These are phyloP conservation scores for Porphyrellus cyaneotinctus DNA, from an alignment of 768 basidiomycete genomes.

Conservation along the genomic window DNA sequence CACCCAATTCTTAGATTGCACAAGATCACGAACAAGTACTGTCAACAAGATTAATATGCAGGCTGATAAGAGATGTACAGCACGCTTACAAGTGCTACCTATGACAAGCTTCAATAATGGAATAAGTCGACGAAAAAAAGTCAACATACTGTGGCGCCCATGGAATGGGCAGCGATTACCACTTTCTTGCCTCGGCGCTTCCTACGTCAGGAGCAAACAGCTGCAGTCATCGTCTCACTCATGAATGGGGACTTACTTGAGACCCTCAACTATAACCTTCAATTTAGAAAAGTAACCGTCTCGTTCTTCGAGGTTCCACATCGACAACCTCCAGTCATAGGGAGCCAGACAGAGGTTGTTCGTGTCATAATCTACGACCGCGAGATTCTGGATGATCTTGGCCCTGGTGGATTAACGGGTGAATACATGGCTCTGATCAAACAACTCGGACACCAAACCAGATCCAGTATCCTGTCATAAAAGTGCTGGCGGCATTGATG, in stretches of 20 bases:
- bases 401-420: slow-evolving; percentile 44
- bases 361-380: slow-evolving; percentile 88
- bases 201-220: slow-evolving; percentile 32
- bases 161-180: slow-evolving; percentile 82
- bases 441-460: slow-evolving; percentile 48
- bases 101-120: slow-evolving; percentile 38
- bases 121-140: neutral
- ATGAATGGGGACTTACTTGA: slow-evolving; percentile 46
- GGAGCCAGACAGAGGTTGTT: slow-evolving; percentile 81
- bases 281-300: slow-evolving; percentile 86
- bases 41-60: slow-evolving; percentile 6
- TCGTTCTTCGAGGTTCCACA: slow-evolving; percentile 86
- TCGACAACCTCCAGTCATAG: slow-evolving; percentile 90
- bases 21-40: slow-evolving; percentile 77
- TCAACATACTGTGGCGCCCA: slow-evolving; percentile 70
- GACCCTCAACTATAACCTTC: slow-evolving; percentile 76
- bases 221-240: neutral
- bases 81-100: slow-evolving; percentile 45
- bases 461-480: slow-evolving; percentile 92
- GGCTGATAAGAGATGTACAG: neutral
- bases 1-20: neutral
- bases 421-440: neutral
- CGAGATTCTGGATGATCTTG: slow-evolving; percentile 92
- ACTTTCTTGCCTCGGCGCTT: slow-evolving; percentile 69
- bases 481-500: slow-evolving; percentile 81